Evolutionary conservation across 1,139 yeast genomes (phyloP).

Genomic region (Nematodospora anomalae): DNA sequence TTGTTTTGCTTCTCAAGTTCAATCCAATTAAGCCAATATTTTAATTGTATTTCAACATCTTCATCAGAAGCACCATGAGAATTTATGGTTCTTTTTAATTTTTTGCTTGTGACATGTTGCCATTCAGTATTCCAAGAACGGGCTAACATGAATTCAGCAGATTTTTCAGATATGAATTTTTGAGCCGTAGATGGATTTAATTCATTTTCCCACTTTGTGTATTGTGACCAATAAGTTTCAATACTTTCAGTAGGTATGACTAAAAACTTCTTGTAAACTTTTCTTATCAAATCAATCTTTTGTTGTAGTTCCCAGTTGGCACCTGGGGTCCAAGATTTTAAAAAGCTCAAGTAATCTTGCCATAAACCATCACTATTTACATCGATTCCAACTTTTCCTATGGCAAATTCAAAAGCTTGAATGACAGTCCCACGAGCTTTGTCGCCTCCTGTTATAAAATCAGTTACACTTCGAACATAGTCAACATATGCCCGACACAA

Average conservation of each 20-base stretch:
- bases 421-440: constrained; percentile 73
- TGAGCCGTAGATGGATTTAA: constrained; percentile 76
- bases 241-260: constrained; percentile 71
- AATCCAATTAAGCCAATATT: constrained; percentile 74
- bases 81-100: constrained; percentile 38
- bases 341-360: constrained; percentile 80
- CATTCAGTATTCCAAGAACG: constrained; percentile 78
- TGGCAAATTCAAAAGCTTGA: constrained; percentile 84
- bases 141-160: constrained; percentile 88
- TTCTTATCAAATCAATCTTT: constrained; percentile 73
- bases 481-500: constrained; percentile 75
- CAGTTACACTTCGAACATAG: constrained; percentile 78
- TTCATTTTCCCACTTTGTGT: constrained; percentile 81
- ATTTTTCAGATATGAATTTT: constrained; percentile 78
- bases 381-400: constrained; percentile 77
- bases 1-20: constrained; percentile 76
- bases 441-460: constrained; percentile 81
- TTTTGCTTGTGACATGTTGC: constrained; percentile 50
- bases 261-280: constrained; percentile 68
- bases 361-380: constrained; percentile 71
- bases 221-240: constrained; percentile 78
- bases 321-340: constrained; percentile 74
- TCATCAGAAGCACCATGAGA: constrained; percentile 20
- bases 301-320: constrained; percentile 89
- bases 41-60: constrained; percentile 38